Base-by-base conservation (phyloP, 805 yeast genomes). In the Saturnispora dispora region DNA sequence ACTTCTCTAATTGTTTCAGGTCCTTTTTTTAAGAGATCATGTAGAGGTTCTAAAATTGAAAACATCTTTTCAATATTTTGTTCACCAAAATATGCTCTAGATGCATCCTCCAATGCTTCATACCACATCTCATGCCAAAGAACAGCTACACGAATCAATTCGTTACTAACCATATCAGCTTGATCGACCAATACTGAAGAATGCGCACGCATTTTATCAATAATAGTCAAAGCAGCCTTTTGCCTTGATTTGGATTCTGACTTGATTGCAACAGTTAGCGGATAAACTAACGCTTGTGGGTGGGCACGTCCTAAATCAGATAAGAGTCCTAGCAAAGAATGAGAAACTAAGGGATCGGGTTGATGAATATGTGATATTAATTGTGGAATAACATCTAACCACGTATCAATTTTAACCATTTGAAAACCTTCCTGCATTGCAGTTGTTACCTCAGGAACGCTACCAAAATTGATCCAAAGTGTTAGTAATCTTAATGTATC, bases 61-160 rank as follows among this genome's bases (percentile, higher is more conserved):
- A 87, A 86, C 98, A 93, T 93, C 65, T 88, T 89, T 50, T 89
- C 96, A 11, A 91, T 85, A 62, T 93, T 89, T 59, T 88, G 93
- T 55, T 93, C 99, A 35, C 95, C 96, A 67, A 89, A 91, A 71
- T 84, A 93, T 48, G 86, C 76, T 53, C 96, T 75, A 3, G 96
- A 89, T 0, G 99, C 99, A 70, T 93, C 96, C 64, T 93, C 99
- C 32, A 93, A 73, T 2, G 96, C 97, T 68, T 91, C 98, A 59
- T 89, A 90, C 99, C 99, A 93, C 63, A 85, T 84, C 62, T 93
- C 99, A 61, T 89, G 96, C 97, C 99, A 90, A 54, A 93, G 69
- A 3, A 91, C 96, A 1, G 98, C 96, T 17, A 89, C 96, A 57
- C 98, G 74, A 55, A 93, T 90, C 52, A 93, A 77, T 62, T 93